Evolutionary conservation across 176 grass and related monocot genomes (phyloP).

Genomic region (Musa schizocarpa): DNA sequence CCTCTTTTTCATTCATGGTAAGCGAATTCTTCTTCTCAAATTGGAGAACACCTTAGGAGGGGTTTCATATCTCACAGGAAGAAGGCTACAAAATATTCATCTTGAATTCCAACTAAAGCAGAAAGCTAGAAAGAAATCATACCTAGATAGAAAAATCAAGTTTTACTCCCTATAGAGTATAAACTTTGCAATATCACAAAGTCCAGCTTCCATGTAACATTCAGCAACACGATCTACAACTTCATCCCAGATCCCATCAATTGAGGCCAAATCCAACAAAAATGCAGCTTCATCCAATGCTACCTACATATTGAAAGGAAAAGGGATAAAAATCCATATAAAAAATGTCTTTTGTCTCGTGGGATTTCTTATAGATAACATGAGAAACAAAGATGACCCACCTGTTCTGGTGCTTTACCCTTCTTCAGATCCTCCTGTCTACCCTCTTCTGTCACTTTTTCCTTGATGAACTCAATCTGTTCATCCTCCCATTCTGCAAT

Average conservation of each 20-base stretch:
- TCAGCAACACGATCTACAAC: conserved; percentile 58
- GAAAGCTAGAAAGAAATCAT: not conserved
- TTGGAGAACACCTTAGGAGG: no score
- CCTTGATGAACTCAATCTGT: conserved; percentile 86
- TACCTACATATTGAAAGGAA: conserved; percentile 34
- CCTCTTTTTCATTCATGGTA: no score
- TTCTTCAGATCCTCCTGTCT: conserved; percentile 80
- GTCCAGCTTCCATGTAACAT: conserved; percentile 69
- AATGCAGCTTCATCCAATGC: conserved; percentile 88
- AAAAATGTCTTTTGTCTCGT: not conserved
- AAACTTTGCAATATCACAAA: conserved; percentile 70
- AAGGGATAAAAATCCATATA: not conserved
- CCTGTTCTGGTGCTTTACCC: conserved; percentile 92
- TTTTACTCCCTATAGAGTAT: conserved; percentile 53
- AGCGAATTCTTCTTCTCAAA: no score
- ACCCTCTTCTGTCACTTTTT: conserved; percentile 78
- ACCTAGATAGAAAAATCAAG: conserved; percentile 1
- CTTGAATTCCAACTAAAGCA: not conserved
- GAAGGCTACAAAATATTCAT: not conserved
- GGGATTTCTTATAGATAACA: not conserved
- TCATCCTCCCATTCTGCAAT: conserved; percentile 96
- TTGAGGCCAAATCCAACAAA: conserved; percentile 72
- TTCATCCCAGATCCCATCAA: conserved; percentile 77
- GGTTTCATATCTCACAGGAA: no score
- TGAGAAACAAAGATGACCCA: not conserved